These are phyloP conservation scores for Cercospora zeina DNA, from an alignment of 2,329 filamentous ascomycete species.

Conservation along the genomic window DNA sequence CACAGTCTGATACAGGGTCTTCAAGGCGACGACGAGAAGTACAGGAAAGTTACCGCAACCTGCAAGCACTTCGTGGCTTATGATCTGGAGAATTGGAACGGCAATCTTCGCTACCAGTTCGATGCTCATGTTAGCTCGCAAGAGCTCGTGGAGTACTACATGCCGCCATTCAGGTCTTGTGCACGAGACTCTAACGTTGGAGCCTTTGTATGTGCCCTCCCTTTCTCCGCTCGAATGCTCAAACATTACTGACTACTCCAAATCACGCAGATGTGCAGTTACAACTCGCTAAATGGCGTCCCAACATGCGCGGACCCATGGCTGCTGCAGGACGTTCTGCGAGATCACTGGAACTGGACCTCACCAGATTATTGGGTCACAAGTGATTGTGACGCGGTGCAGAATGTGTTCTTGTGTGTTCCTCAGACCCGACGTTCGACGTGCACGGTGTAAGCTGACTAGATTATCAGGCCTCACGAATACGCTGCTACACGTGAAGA, in stretches of 20 bases:
- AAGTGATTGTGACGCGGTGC: constrained; percentile 65
- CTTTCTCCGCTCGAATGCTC: constrained; percentile 33
- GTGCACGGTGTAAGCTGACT: not conserved
- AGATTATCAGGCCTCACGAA: constrained; percentile 42
- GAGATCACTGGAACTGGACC: constrained; percentile 66
- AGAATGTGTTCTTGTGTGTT: constrained; percentile 49
- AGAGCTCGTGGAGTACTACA: constrained; percentile 67
- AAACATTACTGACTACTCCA: not conserved
- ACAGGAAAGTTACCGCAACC: constrained; percentile 47
- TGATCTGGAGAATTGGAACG: constrained; percentile 39
- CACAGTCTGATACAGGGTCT: constrained; percentile 40
- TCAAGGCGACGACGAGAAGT: constrained; percentile 40
- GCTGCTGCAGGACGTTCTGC: constrained; percentile 62
- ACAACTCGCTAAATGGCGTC: constrained; percentile 64
- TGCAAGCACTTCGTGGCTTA: constrained; percentile 50
- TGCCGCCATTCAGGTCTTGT: constrained; percentile 62
- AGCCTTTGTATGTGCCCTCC: constrained; percentile 54
- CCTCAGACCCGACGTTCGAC: not conserved
- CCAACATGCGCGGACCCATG: constrained; percentile 65
- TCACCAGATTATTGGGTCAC: constrained; percentile 63
- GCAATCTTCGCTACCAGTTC: constrained; percentile 50
- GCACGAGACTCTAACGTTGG: constrained; percentile 49
- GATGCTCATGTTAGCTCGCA: constrained; percentile 60
- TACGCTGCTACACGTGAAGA: constrained; percentile 47
- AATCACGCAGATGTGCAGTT: constrained; percentile 19